Conservation (phyloP, 768 basidiomycete species). For the Cantharellus anzutake region DNA sequence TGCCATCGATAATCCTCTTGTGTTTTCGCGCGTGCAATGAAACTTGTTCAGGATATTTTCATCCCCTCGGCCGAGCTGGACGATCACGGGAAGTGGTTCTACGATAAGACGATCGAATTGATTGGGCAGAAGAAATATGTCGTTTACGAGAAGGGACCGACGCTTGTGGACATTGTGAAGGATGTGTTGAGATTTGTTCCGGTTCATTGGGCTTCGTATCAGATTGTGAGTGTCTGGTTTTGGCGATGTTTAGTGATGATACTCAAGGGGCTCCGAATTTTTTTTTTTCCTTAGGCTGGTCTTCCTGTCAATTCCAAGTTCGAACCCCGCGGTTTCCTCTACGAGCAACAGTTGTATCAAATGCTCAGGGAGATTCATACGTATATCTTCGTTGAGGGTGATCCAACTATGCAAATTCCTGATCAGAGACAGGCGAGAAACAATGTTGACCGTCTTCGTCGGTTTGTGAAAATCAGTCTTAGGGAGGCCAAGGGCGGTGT, state of each 20-base stretch:
- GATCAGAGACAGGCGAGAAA: background rate
- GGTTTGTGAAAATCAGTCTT: background rate
- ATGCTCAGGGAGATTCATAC: conserved; percentile 1
- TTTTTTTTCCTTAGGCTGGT: background rate
- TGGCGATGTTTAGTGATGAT: background rate
- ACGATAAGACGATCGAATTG: conserved; percentile 12
- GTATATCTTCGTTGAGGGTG: background rate
- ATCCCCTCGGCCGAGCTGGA: conserved; percentile 7
- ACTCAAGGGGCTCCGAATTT: background rate
- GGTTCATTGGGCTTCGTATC: conserved; percentile 37
- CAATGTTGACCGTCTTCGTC: background rate
- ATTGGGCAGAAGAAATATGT: conserved; percentile 18
- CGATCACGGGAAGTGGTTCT: conserved; percentile 4
- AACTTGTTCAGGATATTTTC: conserved; percentile 7
- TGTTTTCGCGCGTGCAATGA: background rate
- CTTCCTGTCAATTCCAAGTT: conserved; percentile 1
- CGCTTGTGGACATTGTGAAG: conserved; percentile 37
- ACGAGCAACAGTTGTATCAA: conserved; percentile 2
- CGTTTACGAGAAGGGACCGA: conserved; percentile 12
- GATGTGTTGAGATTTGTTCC: conserved; percentile 50
- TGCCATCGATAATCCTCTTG: background rate
- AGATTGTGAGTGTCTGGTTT: conserved; percentile 20
- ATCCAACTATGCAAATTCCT: background rate
- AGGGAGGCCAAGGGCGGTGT: background rate
- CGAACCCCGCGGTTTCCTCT: background rate